Evolutionary conservation across 2,329 filamentous ascomycete species (phyloP), one percentile per base, ranked within the genome.

Genomic region (Ophiobolus disseminans): DNA sequence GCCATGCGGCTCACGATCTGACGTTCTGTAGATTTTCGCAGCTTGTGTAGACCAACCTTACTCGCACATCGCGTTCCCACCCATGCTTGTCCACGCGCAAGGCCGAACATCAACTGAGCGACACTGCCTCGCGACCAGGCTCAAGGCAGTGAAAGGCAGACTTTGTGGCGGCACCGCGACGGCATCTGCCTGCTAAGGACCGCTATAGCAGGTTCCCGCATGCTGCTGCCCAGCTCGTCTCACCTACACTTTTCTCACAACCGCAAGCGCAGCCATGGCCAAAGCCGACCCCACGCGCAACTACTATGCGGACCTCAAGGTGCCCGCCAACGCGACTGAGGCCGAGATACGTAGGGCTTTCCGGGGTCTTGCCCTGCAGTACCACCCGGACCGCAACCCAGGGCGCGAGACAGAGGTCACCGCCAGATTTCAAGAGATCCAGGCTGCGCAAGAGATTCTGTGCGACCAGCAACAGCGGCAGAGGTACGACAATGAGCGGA

Each of bases 361-460:
- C 73, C 84, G 88, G 60, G 91, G 91, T 73, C 82, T 96, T 66
- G 91, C 91, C 38, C 79, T 95, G 37, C 89, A 89, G 72, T 95
- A 89, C 65, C 91, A 96, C 66, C 91, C 91, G 6, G 91, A 96
- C 70, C 87, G 91, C 50, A 96, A 96, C 66, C 90, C 88, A 9
- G 91, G 91, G 41, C 85, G 84, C 65, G 91, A 96, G 74, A 76
- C 83, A 48, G 90, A 93, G 66, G 88, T 88, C 67, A 90, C 89
- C 58, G 80, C 87, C 23, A 89, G 90, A 66, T 96, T 96, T 66
- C 89, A 95, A 71, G 83, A 87, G 40, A 95, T 96, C 39, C 90
- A 95, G 73, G 85, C 88, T 4, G 91, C 91, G 17, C 87, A 95
- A 67, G 91, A 96, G 69, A 80, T 96, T 43, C 77, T 90, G 36